Evolutionary conservation across 2,329 filamentous ascomycete species (phyloP), one percentile per base, ranked within the genome.

Genomic region (Bipolaris victoriae): DNA sequence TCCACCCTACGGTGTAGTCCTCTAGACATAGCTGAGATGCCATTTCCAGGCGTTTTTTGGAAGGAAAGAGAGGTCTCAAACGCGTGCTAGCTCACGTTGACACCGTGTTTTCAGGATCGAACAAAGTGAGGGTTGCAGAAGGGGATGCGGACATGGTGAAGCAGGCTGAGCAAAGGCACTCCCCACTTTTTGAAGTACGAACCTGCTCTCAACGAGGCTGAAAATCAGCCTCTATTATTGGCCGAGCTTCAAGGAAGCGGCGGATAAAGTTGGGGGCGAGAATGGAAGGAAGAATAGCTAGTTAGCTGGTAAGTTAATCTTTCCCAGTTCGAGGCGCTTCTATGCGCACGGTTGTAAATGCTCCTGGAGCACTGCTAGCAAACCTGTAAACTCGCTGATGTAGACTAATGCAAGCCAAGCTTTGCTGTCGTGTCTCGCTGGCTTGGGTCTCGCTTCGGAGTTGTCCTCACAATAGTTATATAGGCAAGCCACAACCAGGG

Each of bases 1-100:
- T 55, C 74, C 72, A 77, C 45, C 66, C 72, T 7, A 77, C 62
- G 1, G 66, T 70, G 49, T 75, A 77, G 35, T 36, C 33, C 22
- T 36, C 35, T 2, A 15, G 35, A n/a, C 15, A n/a, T n/a, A 16
- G 35, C 35, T 16, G 35, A n/a, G 13, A n/a, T 7, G 35, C 35
- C 35, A 36, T 36, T 7, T 36, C 24, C 7, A 26, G 15, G 10
- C 35, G 35, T n/a, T 36, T 6, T 36, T 6, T 16, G 35, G 7
- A 15, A n/a, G 35, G 13, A 36, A 16, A n/a, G 5, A 36, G 15
- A 5, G 35, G n/a, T 37, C 36, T 37, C n/a, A 7, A 35, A 37
- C 1, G n/a, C 7, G 36, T 37, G 36, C 13, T 37, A 9, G 36
- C 36, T 37, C 36, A 37, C 36, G 36, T 37, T 18, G n/a, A 37